Evolutionary conservation across 2,329 filamentous ascomycete genomes (phyloP).

Genomic region (Paradendryphiella salina): DNA sequence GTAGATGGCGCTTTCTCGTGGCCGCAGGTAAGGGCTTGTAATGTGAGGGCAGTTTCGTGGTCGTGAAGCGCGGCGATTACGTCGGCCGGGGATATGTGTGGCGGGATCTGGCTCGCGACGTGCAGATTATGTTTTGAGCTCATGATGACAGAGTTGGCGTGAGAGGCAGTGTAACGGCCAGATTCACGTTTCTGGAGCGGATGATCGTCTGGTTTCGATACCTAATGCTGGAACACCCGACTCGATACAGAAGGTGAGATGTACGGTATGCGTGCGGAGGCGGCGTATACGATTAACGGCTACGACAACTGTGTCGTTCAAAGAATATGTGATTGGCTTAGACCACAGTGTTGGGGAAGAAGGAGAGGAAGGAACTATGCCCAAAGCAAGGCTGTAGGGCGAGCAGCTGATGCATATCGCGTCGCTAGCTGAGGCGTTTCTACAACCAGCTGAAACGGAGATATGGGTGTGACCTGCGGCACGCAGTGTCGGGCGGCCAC

Average conservation of each 20-base stretch:
- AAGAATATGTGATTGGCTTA: not conserved
- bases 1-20: slow-evolving; percentile 34
- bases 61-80: slow-evolving; percentile 42
- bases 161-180: not conserved
- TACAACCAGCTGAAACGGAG: slow-evolving; percentile 10
- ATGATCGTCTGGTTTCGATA: not conserved
- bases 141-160: slow-evolving; percentile 10
- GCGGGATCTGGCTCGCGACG: slow-evolving; percentile 36
- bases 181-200: not conserved
- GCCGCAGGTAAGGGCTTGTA: slow-evolving; percentile 40
- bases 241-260: no score
- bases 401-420: slow-evolving; percentile 11
- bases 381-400: slow-evolving; percentile 2
- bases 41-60: slow-evolving; percentile 39
- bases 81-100: slow-evolving; percentile 28
- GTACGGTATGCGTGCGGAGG: not conserved
- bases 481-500: not conserved
- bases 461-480: slow-evolving; percentile 7
- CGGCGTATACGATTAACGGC: slow-evolving; percentile 5
- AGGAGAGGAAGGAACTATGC: not conserved
- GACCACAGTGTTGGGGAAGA: not conserved
- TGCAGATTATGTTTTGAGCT: slow-evolving; percentile 41
- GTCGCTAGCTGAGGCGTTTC: slow-evolving; percentile 14
- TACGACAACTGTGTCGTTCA: slow-evolving; percentile 6
- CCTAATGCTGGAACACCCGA: not conserved